These are phyloP conservation scores for Cladochytrium tenue DNA, from an alignment of 371 early-diverging fungal genomes.

Conservation along the genomic window DNA sequence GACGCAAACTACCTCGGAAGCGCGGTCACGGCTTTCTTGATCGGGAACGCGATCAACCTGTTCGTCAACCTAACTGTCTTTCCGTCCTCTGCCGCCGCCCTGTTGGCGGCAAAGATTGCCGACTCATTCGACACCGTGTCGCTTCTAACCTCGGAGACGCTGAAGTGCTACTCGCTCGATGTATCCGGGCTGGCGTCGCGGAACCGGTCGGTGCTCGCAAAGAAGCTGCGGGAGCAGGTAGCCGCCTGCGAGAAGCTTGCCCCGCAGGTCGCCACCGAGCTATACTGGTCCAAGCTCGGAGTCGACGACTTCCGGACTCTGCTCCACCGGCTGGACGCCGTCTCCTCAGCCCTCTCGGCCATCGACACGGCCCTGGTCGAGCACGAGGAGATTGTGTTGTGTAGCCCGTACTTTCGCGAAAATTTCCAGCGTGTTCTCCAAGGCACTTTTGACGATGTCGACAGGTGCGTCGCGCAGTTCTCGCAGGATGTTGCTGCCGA, in stretches of 20 bases:
- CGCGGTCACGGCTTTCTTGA: conserved; percentile 17
- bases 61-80: conserved; percentile 5
- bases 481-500: background rate
- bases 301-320: conserved; percentile 11
- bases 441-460: background rate
- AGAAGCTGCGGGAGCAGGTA: conserved; percentile 6
- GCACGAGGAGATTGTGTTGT: conserved; percentile 5
- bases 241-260: conserved; percentile 1
- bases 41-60: conserved; percentile 18
- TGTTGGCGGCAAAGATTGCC: conserved; percentile 3
- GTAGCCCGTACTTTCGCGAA: conserved; percentile 9
- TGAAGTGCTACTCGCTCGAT: conserved; percentile 5
- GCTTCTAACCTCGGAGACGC: background rate
- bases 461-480: background rate
- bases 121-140: conserved; percentile 5
- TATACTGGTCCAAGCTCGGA: conserved; percentile 11
- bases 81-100: conserved; percentile 18
- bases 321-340: background rate
- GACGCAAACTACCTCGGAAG: conserved; percentile 21
- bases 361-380: conserved; percentile 18
- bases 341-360: conserved; percentile 14
- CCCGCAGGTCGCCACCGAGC: conserved; percentile 17
- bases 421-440: conserved; percentile 5
- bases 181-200: background rate
- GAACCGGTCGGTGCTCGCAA: conserved; percentile 2